A percentile compares a stretch with the other conserved stretches of the same genome.
Evolutionary conservation across 495 filamentous ascomycete genomes (phyloP).

Genomic region (Lasiosphaeria ovina): DNA sequence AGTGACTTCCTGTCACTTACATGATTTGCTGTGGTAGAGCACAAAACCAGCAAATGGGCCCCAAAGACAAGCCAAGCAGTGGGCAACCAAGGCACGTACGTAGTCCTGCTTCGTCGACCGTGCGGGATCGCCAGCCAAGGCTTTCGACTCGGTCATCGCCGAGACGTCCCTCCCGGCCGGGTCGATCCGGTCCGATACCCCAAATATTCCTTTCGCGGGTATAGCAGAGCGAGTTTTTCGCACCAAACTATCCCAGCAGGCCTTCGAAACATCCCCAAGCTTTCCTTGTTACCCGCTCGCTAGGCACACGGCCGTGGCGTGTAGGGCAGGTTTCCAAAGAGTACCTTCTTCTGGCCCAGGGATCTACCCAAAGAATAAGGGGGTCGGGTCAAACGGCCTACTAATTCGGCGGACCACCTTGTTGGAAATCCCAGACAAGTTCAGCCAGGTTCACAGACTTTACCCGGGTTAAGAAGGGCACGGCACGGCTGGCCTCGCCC

Average conservation of each 20-base stretch:
- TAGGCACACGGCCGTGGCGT: too few species aligned
- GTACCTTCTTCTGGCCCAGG: too few species aligned
- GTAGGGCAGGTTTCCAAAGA: too few species aligned
- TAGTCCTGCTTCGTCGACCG: too few species aligned
- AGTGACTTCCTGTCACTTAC: too few species aligned
- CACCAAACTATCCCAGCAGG: background rate
- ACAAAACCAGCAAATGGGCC: too few species aligned
- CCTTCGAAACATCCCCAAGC: too few species aligned
- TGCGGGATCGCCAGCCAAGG: background rate
- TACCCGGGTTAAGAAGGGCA: conserved; percentile 24
- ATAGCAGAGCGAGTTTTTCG: background rate
- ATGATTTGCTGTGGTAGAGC: too few species aligned
- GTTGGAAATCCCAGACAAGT: conserved; percentile 17
- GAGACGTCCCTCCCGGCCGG: conserved; percentile 1
- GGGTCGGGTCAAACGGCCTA: background rate
- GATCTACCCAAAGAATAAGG: too few species aligned
- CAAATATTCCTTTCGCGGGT: background rate
- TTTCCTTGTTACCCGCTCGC: too few species aligned
- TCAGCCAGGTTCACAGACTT: conserved; percentile 24
- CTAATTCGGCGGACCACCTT: conserved; percentile 13
- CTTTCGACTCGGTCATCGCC: background rate
- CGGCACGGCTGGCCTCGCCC: conserved; percentile 20
- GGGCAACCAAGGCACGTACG: too few species aligned
- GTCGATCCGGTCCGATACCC: conserved; percentile 4
- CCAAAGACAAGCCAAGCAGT: too few species aligned